Base-by-base conservation (phyloP, 768 basidiomycete species). In the Lentinula edodes region DNA sequence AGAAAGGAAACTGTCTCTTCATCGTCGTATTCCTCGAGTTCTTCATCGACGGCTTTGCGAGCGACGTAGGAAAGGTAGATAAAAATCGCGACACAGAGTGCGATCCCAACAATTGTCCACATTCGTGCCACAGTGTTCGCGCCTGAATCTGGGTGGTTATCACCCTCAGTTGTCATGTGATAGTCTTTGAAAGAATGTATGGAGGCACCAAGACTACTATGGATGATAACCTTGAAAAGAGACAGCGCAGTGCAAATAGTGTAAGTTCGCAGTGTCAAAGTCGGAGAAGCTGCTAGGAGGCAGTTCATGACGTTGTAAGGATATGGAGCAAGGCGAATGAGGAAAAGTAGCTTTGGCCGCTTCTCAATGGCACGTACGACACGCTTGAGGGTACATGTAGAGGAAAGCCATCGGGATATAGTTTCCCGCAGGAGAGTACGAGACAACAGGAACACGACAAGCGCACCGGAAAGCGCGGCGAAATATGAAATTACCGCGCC, bases 261-360 rank as follows among this genome's bases (percentile, higher is more conserved):
- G 77, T 93, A 94, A 28, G 90, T 92, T 64, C 80, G 80, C 64
- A 95, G 79, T 5, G 87, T 88, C 66, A 95, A 84, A 6, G 88
- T 85, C 36, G 88, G 87, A n/a, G 90, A 86, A 2, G 92, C 91
- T 7, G 95, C 93, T 52, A 97, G 83, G 52, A 97, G 85, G 69
- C 90, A 91, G 77, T 96, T 97, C 87, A 96, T 92, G 68, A 96
- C 90, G 75, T 96, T 96, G 78, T 90, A 93, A 0, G 90, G 91
- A 70, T 93, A 93, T 3, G 92, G 92, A n/a, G 91, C 93, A 59
- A 95, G 80, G 54, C 95, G 89, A 66, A 97, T 91, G 63, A 96
- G 84, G 77, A 96, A 93, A 18, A 97, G 85, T 5, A 97, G 81
- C 68, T 87, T 87, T 0, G 94, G 94, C 56, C 88, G 85, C 73